Conservation (phyloP, 2,329 filamentous ascomycete species). For the Fusarium continuum region DNA sequence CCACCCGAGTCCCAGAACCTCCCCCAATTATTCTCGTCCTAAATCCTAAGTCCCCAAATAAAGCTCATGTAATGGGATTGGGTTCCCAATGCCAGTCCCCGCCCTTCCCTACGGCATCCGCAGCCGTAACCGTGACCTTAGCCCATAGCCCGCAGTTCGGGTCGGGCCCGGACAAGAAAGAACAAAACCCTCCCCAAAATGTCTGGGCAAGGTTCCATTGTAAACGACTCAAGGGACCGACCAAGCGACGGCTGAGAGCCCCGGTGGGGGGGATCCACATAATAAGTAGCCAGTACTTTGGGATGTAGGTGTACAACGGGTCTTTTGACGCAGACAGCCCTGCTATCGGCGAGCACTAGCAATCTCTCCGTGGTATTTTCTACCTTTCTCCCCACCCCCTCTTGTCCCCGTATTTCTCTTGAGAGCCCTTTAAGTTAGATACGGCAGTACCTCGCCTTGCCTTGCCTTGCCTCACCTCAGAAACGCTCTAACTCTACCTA, state of each 20-base stretch:
- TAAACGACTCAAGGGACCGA: slow-evolving; percentile 25
- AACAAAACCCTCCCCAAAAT: slow-evolving; percentile 17
- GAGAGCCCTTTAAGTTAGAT: slow-evolving; percentile 34
- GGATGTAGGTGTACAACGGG: slow-evolving; percentile 1
- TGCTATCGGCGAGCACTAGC: slow-evolving; percentile 11
- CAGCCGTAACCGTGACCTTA: slow-evolving; percentile 3
- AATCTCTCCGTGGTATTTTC: slow-evolving; percentile 21
- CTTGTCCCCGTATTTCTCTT: slow-evolving; percentile 26
- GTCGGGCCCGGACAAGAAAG: slow-evolving; percentile 1
- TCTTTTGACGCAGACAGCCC: slow-evolving; percentile 8
- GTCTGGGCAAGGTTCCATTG: slow-evolving; percentile 12
- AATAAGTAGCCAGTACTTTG: slow-evolving; percentile 20
- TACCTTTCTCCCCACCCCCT: slow-evolving; percentile 21
- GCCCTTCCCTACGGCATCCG: slow-evolving; percentile 14
- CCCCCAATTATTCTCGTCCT: slow-evolving; percentile 18
- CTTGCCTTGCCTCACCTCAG: slow-evolving; percentile 34
- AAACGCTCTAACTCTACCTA: slow-evolving; percentile 38
- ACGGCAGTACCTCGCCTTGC: slow-evolving; percentile 25
- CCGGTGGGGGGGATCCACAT: slow-evolving; percentile 1
- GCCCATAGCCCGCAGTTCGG: slow-evolving; percentile 7
- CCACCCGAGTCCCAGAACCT: slow-evolving; percentile 5
- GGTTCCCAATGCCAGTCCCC: slow-evolving; percentile 20
- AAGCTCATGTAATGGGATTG: slow-evolving; percentile 26
- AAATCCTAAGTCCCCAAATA: slow-evolving; percentile 11
- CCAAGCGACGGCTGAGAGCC: slow-evolving; percentile 28